Base-by-base conservation (phyloP, 148 eudicot genomes). In the Cornus florida region DNA sequence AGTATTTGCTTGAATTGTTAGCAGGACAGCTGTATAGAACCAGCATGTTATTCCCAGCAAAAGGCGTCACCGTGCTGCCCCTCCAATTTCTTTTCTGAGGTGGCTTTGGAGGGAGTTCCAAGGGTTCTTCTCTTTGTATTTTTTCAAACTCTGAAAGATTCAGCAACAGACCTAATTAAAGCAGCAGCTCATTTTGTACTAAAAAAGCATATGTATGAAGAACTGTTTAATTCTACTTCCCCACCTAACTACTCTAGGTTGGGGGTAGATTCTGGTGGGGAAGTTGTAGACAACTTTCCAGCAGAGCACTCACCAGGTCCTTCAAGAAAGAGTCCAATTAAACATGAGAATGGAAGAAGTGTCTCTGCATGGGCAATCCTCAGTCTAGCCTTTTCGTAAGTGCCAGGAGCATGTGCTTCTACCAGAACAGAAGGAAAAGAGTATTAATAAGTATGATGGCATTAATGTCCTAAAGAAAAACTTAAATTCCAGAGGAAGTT, bases 311-410 rank as follows among this genome's bases (percentile, higher is more conserved):
- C 83, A 94, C 99, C 98, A 74, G 98, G 69, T 89, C 89, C 94
- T 77, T 94, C 90, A 74, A 94, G 97, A 87, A 91, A 94, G 50
- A 97, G 93, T 68, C 99, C 99, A 74, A 97, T 87, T 70, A 97
- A 89, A 87, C 99, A 94, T 78, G 99, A 92, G 84, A 97, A 97
- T 41, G 99, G 99, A 87, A 97, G 88, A 38, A 97, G 73, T 66
- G 99, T 97, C 80, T 97, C 99, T 10, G 99, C 99, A 84, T 97
- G 99, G 73, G 99, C 99, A 83, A 97, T 92, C 46, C 94, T 91
- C 81, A 94, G 90, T 71, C 94, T 87, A 70, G 98, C 95, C 88
- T 94, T 90, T 74, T 97, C 99, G 86, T 88, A 94, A 79, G 92
- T 94, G 50, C 98, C 95, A 74, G 86, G 87, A 69, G 93, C 88